phyloP scores from a whole-genome alignment of 352 stramenopile genomes.

The Lagenidium sp. region DNA sequence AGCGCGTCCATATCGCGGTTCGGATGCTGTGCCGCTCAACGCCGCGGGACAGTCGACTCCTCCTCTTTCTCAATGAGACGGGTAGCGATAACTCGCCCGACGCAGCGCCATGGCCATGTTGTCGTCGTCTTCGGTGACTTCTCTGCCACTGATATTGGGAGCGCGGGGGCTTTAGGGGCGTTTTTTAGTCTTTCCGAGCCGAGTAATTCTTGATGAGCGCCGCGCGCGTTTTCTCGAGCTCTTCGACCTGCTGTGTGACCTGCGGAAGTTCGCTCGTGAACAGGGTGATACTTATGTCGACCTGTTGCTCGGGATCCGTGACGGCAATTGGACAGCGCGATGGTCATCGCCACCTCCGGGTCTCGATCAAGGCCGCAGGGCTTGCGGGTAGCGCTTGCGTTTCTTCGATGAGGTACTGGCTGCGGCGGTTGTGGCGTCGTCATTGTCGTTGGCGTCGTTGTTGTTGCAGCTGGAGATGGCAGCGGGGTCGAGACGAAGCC shows the following conservation, averaged over 20 bases:
- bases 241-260: slow-evolving; percentile 35
- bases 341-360: slow-evolving; percentile 29
- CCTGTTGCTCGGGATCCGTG: slow-evolving; percentile 25
- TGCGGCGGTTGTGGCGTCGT: too few species aligned
- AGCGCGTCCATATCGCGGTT: slow-evolving; percentile 1
- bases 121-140: too few species aligned
- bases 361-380: slow-evolving; percentile 18
- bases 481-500: too few species aligned
- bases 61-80: too few species aligned
- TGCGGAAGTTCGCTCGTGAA: slow-evolving; percentile 33
- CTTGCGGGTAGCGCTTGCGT: slow-evolving; percentile 3
- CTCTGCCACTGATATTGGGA: too few species aligned
- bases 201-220: slow-evolving; percentile 38
- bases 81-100: too few species aligned
- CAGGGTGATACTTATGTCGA: slow-evolving; percentile 29
- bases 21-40: slow-evolving; percentile 1
- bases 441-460: too few species aligned
- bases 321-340: slow-evolving; percentile 27
- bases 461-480: too few species aligned
- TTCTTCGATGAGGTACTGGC: slow-evolving; percentile 15
- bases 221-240: slow-evolving; percentile 27
- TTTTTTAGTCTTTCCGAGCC: slow-evolving; percentile 34
- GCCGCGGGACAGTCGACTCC: slow-evolving; percentile 1
- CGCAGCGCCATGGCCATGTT: too few species aligned
- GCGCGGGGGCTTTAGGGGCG: slow-evolving; percentile 34